Base-by-base conservation (phyloP, 2,329 filamentous ascomycete genomes). In the Apiospora aurea region DNA sequence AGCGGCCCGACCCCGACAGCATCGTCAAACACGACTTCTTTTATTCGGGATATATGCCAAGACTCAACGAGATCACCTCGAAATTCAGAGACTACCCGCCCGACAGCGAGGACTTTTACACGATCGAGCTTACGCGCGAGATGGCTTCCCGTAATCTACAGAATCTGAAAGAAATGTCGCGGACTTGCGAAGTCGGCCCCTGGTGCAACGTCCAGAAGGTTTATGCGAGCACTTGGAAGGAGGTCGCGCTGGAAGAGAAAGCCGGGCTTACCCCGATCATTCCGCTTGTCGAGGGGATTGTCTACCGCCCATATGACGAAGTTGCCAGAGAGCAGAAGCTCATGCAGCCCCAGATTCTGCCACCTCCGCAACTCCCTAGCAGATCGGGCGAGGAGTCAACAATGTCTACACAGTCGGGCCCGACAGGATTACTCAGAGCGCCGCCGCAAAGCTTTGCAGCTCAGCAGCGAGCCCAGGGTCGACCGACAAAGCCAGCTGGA, bases 1-100 rank as follows among this genome's bases (percentile, higher is more conserved):
- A 89, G 77, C 88, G 94, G 74, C 94, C 93, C 1, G 90, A 91
- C 69, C 93, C 94, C 0, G 94, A 96, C 78, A 86, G 87, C 67
- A 95, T 96, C 77, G 91, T 96, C 53, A 90, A 93, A 75, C 94
- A 96, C 78, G 86, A 90, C 7, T 96, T 96, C 81, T 96, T 96
- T 85, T 90, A 89, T 70, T 87, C 91, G 43, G 93, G 93, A 18
- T 94, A 92, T 81, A 90, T 96, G 80, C 94, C 94, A 10, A 81
- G 83, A 13, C 79, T 87, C 24, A 82, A 85, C 57, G 90, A 92
- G 74, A 91, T 92, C 78, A 90, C 85, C 24, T 79, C 85, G 6
- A 87, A 87, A 68, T 80, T 92, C 10, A 85, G 90, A 61, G 90
- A 92, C 43, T 80, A 84, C 29, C 84, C 88, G 1, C 90, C 90